Evolutionary conservation across 176 grass and related monocot genomes (phyloP).

Genomic region (Musa troglodytarum): DNA sequence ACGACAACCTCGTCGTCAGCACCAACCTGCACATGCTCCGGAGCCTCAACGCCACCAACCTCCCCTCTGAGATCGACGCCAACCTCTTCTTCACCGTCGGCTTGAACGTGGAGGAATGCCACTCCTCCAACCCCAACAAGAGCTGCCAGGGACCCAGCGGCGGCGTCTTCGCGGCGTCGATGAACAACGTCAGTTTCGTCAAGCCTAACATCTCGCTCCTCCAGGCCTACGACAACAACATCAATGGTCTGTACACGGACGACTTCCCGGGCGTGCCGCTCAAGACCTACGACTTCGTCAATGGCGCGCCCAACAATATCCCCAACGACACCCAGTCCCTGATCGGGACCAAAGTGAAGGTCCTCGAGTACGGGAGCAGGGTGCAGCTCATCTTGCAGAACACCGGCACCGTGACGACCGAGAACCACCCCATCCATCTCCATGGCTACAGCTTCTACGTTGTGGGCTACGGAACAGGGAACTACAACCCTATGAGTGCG

Average conservation of each 20-base stretch:
- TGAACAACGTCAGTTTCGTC: slow-evolving; percentile 16
- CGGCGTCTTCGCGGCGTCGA: neutral
- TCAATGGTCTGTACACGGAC: neutral
- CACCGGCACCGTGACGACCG: neutral
- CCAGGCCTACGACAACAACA: slow-evolving; percentile 2
- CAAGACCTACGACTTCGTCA: neutral
- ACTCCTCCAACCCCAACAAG: slow-evolving; percentile 22
- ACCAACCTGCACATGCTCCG: slow-evolving; percentile 44
- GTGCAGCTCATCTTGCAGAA: slow-evolving; percentile 18
- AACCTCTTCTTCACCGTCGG: slow-evolving; percentile 59
- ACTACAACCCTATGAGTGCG: slow-evolving; percentile 2
- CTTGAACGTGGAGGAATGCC: slow-evolving; percentile 51
- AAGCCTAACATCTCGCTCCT: neutral
- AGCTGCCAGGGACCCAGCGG: slow-evolving; percentile 2
- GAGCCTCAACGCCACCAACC: slow-evolving; percentile 31
- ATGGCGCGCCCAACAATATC: neutral
- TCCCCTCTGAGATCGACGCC: slow-evolving; percentile 41
- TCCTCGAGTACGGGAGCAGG: slow-evolving; percentile 5
- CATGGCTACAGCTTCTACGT: slow-evolving; percentile 22
- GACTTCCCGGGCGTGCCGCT: slow-evolving; percentile 1
- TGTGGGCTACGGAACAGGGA: slow-evolving; percentile 3
- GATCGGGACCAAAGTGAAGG: slow-evolving; percentile 12
- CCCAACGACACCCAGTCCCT: slow-evolving; percentile 2
- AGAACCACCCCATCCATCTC: slow-evolving; percentile 18
- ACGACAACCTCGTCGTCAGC: slow-evolving; percentile 40